Base-by-base conservation (phyloP, 805 yeast species). In the Lipomyces kockii region DNA sequence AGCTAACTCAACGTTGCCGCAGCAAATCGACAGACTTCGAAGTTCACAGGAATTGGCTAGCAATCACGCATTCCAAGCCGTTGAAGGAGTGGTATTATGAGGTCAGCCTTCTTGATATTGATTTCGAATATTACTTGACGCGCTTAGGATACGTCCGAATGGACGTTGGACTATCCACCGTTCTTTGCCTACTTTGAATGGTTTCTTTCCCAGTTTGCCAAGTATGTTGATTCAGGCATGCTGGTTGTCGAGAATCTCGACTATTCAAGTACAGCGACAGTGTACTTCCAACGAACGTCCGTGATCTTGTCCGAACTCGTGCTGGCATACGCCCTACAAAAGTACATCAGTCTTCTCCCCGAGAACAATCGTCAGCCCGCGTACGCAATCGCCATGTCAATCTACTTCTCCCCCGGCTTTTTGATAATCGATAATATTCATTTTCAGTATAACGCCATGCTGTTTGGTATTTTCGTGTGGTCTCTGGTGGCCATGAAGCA, bases 81-180 rank as follows among this genome's bases (percentile, higher is more conserved):
- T 60, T 93, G 20, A 79, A 79, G 17, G 77, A 89, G 63, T 95
- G 99, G 99, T 95, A 95, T 76, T 76, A 83, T 54, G 97, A 95
- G 61, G 73, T 53, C 54, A 25, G 22, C 53, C 35, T 4, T 0
- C 11, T 20, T 22, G 8, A 22, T 17, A 22, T 0, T 29, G 7
- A 25, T 53, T 14, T 27, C 12, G 14, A 17, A 34, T 29, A 7
- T 27, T 9, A 8, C 14, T 11, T 14, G n/a, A 17, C 54, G 9
- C 4, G 12, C 2, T 11, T 43, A 69, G 58, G 86, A 91, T 0
- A 84, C 86, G 17, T 85, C 86, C 57, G 92, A 90, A 76, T 95
- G 98, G 98, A 95, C 98, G 0, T 80, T 95, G 53, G 99, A 95
- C 78, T 95, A 94, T 79, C 99, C 99, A 11, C 99, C 99, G 0